These are phyloP conservation scores for Trifolium repens DNA, from an alignment of 306 rosid species.

Conservation along the genomic window DNA sequence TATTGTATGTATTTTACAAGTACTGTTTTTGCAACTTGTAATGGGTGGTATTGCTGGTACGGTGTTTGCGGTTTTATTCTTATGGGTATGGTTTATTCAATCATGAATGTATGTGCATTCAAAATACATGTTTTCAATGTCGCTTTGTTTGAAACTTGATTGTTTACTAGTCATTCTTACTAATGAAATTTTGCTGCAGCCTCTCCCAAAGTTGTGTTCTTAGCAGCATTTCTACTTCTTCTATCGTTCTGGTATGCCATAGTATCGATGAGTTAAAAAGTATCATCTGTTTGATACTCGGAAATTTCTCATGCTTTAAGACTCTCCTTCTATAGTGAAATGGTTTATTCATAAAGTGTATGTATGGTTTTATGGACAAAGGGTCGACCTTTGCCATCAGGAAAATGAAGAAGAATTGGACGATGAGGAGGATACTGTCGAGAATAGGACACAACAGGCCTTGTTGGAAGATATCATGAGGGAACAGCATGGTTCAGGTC, in stretches of 20 bases:
- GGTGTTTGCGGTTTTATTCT: slow-evolving; percentile 66
- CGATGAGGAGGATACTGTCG: slow-evolving; percentile 56
- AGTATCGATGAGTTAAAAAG: background rate
- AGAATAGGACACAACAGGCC: slow-evolving; percentile 50
- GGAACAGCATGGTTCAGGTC: slow-evolving; percentile 42
- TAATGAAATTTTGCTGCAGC: slow-evolving; percentile 56
- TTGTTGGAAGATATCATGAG: slow-evolving; percentile 56
- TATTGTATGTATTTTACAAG: slow-evolving; percentile 64
- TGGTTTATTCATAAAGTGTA: slow-evolving; percentile 44
- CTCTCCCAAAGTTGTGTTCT: slow-evolving; percentile 66
- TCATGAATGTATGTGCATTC: slow-evolving; percentile 21
- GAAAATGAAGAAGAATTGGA: slow-evolving; percentile 68
- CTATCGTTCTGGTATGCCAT: slow-evolving; percentile 74
- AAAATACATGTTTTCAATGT: slow-evolving; percentile 24
- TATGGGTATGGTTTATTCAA: slow-evolving; percentile 57
- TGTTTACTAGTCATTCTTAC: slow-evolving; percentile 38
- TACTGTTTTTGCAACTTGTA: slow-evolving; percentile 56
- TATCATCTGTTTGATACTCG: background rate
- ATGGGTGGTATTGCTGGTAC: slow-evolving; percentile 66
- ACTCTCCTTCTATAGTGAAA: slow-evolving; percentile 1
- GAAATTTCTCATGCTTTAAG: background rate
- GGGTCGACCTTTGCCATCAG: slow-evolving; percentile 89
- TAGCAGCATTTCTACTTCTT: slow-evolving; percentile 69
- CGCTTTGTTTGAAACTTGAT: slow-evolving; percentile 11
- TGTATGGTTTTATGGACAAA: slow-evolving; percentile 47